Conservation (phyloP, 1,139 yeast genomes). For the Lizanozyma gosingica region DNA sequence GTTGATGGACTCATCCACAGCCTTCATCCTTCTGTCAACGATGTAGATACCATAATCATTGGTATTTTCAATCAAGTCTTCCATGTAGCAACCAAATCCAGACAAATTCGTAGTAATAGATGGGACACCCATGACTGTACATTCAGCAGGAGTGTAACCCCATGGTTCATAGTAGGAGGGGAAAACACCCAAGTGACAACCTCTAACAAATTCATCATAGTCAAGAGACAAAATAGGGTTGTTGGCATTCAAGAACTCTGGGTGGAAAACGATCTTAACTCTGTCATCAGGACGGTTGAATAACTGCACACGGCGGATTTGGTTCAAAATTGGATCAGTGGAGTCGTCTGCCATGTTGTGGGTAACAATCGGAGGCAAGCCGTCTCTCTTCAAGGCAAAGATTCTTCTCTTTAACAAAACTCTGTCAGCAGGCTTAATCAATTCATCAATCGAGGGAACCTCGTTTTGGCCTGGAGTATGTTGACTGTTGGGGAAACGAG, state of each 20-base stretch:
- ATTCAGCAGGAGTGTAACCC: slow-evolving; percentile 99
- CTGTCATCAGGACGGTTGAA: slow-evolving; percentile 87
- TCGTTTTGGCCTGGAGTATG: slow-evolving; percentile 47
- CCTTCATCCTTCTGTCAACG: slow-evolving; percentile 89
- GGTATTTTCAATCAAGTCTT: slow-evolving; percentile 89
- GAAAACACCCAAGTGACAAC: slow-evolving; percentile 96
- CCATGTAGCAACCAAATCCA: slow-evolving; percentile 98
- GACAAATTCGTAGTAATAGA: slow-evolving; percentile 95
- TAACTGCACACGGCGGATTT: slow-evolving; percentile 83
- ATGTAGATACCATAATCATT: slow-evolving; percentile 95
- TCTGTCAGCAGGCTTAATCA: slow-evolving; percentile 81
- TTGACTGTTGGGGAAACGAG: slow-evolving; percentile 60
- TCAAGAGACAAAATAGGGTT: slow-evolving; percentile 91
- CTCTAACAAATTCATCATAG: slow-evolving; percentile 96
- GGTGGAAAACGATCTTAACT: slow-evolving; percentile 94
- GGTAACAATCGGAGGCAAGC: slow-evolving; percentile 94
- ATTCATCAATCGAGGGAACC: slow-evolving; percentile 62
- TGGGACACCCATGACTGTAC: slow-evolving; percentile 99
- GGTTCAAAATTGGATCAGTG: slow-evolving; percentile 84
- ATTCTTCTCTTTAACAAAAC: slow-evolving; percentile 88
- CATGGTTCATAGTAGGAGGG: slow-evolving; percentile 98
- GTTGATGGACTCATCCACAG: slow-evolving; percentile 88
- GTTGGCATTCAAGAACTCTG: slow-evolving; percentile 90
- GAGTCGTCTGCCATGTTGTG: slow-evolving; percentile 94
- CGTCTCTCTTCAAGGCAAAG: slow-evolving; percentile 81